Conservation (phyloP, 352 stramenopile species). For the Pythium sp. region DNA sequence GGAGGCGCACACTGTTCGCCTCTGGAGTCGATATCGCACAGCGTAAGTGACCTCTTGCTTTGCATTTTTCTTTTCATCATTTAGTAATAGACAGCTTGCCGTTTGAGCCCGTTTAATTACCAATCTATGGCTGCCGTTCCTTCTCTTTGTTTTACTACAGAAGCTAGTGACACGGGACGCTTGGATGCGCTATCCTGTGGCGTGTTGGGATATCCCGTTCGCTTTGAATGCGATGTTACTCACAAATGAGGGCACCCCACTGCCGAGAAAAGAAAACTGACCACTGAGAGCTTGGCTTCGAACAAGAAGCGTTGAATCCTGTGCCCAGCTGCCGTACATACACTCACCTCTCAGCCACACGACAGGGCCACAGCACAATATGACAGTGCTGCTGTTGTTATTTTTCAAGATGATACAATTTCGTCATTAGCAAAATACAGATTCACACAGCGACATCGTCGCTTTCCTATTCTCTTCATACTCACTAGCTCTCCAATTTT, state of each 20-base stretch:
- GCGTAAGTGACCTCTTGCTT: background rate
- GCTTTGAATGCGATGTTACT: background rate
- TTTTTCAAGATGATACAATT: background rate
- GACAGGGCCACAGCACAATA: background rate
- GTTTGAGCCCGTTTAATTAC: background rate
- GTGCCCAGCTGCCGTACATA: no score
- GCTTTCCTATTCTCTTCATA: background rate
- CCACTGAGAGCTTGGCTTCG: background rate
- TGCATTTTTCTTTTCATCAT: constrained; percentile 11
- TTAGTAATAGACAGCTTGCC: background rate
- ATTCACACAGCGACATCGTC: background rate
- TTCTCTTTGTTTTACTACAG: background rate
- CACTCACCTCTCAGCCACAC: background rate
- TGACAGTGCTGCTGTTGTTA: background rate
- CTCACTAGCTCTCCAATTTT: background rate
- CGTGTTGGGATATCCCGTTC: background rate
- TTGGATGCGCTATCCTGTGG: background rate
- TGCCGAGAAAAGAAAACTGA: background rate
- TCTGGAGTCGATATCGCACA: background rate
- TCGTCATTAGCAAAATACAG: background rate
- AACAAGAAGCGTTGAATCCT: background rate
- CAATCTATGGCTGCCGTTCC: background rate
- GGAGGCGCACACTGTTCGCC: background rate
- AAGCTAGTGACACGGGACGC: background rate
- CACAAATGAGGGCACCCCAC: background rate